Conservation (phyloP, 805 yeast genomes). For the Cephaloascus fragrans region DNA sequence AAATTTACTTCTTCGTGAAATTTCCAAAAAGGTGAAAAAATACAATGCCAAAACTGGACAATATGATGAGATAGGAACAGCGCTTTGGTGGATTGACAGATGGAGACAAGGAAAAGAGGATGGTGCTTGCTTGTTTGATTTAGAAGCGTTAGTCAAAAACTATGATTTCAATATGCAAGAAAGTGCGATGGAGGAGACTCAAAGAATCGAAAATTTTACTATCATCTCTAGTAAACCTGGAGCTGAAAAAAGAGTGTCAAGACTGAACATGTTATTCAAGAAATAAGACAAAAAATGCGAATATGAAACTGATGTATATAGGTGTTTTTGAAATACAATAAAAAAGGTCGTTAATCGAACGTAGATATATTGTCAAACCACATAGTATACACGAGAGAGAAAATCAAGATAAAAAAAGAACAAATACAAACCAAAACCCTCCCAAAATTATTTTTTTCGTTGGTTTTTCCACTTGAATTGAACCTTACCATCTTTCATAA, state of each 20-base stretch:
- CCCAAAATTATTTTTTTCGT: constrained; percentile 47
- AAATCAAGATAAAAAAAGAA: too few relatives aligned
- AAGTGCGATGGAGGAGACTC: constrained; percentile 6
- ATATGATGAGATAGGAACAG: constrained; percentile 49
- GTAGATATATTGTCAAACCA: too few relatives aligned
- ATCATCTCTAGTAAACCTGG: too few relatives aligned
- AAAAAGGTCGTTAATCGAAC: too few relatives aligned
- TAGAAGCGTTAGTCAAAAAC: constrained; percentile 7
- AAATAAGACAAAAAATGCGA: not conserved
- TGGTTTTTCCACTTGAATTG: constrained; percentile 80
- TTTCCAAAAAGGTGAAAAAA: constrained; percentile 31
- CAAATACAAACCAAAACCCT: too few relatives aligned
- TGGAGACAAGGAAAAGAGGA: constrained; percentile 50
- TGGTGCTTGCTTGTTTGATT: constrained; percentile 16
- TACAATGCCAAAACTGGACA: constrained; percentile 15
- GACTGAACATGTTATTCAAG: not conserved
- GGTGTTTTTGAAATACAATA: too few relatives aligned
- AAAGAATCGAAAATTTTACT: constrained; percentile 6
- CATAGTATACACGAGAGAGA: too few relatives aligned
- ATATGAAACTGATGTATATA: too few relatives aligned
- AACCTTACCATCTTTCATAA: constrained; percentile 57
- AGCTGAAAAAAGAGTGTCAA: too few relatives aligned
- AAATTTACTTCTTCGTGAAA: constrained; percentile 38
- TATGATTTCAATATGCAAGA: constrained; percentile 3
- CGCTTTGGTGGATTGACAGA: constrained; percentile 50